Evolutionary conservation across 495 filamentous ascomycete genomes (phyloP), one percentile per base, ranked within the genome.

Genomic region (Aspergillus diversus): DNA sequence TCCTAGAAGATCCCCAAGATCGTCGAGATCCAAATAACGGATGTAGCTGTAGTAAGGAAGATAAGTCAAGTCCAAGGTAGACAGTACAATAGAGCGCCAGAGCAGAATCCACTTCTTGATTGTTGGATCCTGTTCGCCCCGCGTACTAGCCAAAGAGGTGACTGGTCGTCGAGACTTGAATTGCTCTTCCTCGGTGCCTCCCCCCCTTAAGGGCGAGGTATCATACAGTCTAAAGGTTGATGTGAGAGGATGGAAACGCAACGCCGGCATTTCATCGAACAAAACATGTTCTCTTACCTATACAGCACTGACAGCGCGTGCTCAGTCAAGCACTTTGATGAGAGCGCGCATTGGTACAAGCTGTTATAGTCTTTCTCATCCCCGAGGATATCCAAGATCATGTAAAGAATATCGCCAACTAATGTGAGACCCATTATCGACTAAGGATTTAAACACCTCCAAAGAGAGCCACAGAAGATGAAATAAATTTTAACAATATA

Each of bases 31-130:
- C 33, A 94, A 74, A 27, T 77, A 69, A 33, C 84, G 84, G 49
- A 92, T 83, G 71, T 89, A 92, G 35, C 81, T 78, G 66, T 84
- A 89, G 65, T 94, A 93, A 0, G 89, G 89, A 62, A 85, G 89
- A 33, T 83, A 74, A 0, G 90, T 91, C 63, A 80, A 72, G 11
- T 80, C 84, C 33, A 89, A 57, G 61, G 86, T 86, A 2, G 90
- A 93, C 7, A 86, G 74, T 57, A 90, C 83, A 54, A 92, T 83
- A 7, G 87, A 87, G 37, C 83, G 81, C 91, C 91, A 93, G 37
- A 90, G 73, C 5, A 84, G 77, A 13, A 86, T 80, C 79, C 86
- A 88, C 71, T 82, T 83, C 56, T 70, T 66, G 60, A 66, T 66
- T 51, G 68, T 62, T 37, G 64, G 53, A 35, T 67, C 59, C 33